Base-by-base conservation (phyloP, 805 yeast species). In the Ogataea nakhonphanomensis region DNA sequence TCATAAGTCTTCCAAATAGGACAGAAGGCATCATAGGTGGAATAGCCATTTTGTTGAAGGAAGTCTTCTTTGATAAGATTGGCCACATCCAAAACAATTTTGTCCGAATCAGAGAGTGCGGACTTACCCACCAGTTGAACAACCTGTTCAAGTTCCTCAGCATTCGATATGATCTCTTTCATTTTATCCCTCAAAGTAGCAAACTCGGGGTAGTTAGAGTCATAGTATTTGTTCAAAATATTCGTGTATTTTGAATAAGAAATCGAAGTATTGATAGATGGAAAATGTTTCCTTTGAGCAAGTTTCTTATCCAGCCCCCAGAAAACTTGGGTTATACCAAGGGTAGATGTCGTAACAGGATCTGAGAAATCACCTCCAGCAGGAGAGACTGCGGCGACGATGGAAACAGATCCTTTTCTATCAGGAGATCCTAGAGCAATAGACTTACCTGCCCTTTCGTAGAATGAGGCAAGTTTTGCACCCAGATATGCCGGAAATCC, bases 331-430 rank as follows among this genome's bases (percentile, higher is more conserved):
- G 99, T 93, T 56, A 93, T 93, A 84, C 97, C 98, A 61, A 93
- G 79, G 25, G 99, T 93, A 7, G 99, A 80, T 14, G 98, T 91
- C 21, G 99, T 93, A 55, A 93, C 99, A 32, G 99, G 99, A 72
- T 93, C 99, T 20, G 98, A 91, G 82, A 93, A 91, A 75, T 93
- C 99, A 82, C 99, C 99, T 81, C 99, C 99, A 41, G 99, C 98
- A 54, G 99, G 99, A 4, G 98, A 93, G 29, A 93, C 99, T 54
- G 99, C 99, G 45, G 99, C 99, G 59, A 93, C 93, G 67, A 93
- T 93, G n/a, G 99, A 93, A 49, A 93, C 99, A 23, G 99, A 91
- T 48, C 99, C 99, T 53, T 78, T 62, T 74, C 99, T 89, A 55
- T 86, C 85, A 49, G 99, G 99, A 44, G 95, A 87, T 61, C 99